Base-by-base conservation (phyloP, 129 eudicot genomes). In the Lactuca sativa region DNA sequence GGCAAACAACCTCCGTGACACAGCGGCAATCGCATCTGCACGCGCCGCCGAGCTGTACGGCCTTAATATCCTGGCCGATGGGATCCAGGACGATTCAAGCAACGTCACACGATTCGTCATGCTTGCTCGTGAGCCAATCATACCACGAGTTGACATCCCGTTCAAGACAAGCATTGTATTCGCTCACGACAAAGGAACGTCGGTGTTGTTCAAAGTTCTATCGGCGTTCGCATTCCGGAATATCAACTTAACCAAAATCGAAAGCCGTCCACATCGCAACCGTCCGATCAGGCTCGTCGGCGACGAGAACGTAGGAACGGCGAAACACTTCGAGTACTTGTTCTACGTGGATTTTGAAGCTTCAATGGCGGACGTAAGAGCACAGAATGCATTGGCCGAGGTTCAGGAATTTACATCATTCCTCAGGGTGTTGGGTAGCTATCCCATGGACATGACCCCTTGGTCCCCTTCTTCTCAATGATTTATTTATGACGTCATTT, bases 1-100 rank as follows among this genome's bases (percentile, higher is more conserved):
- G 1, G 30, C 77, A 1, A 81, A 92, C 75, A 72, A 79, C 32
- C 79, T 92, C 40, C 86, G 91, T 1, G 96, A 89, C 67, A 92
- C 98, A 0, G 96, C 95, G 1, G 98, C 98, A 18, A 85, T 92
- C 25, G 98, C 98, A 3, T 92, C 98, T 7, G 83, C 96, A 51
- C 87, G 98, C 70, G 98, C 98, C 40, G 96, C 98, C 30, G 92
- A 89, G 57, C 86, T 93, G 1, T 93, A 93, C 82, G 98, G 98
- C 11, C 37, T 93, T 21, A 80, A 85, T 33, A 82, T 93, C 55
- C 51, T 93, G 2, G 92, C 91, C 0, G 96, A 93, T 32, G 98
- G 98, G 8, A 93, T 93, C 63, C 98, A 93, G 69, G 98, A 93
- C 80, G 98, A 93, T 67, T 77, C 92, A 6, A 82, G 95, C 62